Conservation (phyloP, 495 filamentous ascomycete genomes). For the Neurospora intermedia region DNA sequence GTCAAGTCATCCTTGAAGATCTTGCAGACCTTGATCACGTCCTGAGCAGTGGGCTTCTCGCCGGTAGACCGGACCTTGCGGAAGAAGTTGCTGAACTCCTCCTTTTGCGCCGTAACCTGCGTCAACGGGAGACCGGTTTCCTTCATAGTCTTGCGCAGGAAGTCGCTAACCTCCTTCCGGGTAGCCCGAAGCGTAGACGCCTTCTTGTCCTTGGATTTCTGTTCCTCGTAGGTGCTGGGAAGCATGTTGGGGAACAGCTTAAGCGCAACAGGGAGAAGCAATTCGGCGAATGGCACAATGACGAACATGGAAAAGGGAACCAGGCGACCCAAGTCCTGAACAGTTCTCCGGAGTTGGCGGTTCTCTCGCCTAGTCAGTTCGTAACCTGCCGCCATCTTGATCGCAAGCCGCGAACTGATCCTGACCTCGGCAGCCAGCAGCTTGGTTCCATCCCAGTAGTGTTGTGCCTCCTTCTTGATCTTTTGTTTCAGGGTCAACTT, state of each 20-base stretch:
- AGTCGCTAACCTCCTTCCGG: slow-evolving; percentile 86
- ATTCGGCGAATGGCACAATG: slow-evolving; percentile 91
- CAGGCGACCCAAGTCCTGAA: slow-evolving; percentile 83
- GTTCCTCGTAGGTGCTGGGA: slow-evolving; percentile 92
- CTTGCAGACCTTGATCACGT: slow-evolving; percentile 99
- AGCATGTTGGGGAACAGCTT: slow-evolving; percentile 94
- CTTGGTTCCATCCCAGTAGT: slow-evolving; percentile 99
- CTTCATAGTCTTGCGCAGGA: slow-evolving; percentile 79
- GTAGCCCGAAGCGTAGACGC: slow-evolving; percentile 71
- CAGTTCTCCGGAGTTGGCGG: slow-evolving; percentile 83
- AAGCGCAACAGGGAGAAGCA: slow-evolving; percentile 86
- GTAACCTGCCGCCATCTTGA: slow-evolving; percentile 98
- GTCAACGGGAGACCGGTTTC: slow-evolving; percentile 88
- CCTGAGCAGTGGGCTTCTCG: slow-evolving; percentile 73
- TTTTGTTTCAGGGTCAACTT: slow-evolving; percentile 78
- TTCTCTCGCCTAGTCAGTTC: slow-evolving; percentile 91
- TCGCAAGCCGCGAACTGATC: slow-evolving; percentile 79
- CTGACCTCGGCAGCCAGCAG: slow-evolving; percentile 82
- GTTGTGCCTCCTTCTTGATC: slow-evolving; percentile 79
- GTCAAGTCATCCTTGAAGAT: slow-evolving; percentile 98
- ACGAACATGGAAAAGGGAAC: slow-evolving; percentile 96
- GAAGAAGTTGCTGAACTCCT: slow-evolving; percentile 98
- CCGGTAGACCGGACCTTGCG: slow-evolving; percentile 88
- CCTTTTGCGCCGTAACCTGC: slow-evolving; percentile 73
- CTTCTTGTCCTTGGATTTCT: slow-evolving; percentile 81